Conservation (phyloP, 192 early-diverging fungal species). For the Coemansia umbellata region DNA sequence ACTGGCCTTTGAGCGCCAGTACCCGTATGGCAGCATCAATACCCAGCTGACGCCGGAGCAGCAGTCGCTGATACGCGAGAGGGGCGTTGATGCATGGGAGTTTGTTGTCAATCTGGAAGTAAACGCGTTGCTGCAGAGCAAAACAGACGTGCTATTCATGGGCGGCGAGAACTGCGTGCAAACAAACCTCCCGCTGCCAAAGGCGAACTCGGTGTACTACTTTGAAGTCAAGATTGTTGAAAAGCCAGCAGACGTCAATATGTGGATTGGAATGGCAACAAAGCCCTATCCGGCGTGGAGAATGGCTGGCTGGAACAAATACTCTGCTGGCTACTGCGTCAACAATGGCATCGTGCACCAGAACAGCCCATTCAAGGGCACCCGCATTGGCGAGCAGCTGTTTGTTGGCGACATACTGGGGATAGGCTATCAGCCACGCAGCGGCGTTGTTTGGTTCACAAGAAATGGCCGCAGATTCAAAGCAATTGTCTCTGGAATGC, state of each 20-base stretch:
- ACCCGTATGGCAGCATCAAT: constrained; percentile 70
- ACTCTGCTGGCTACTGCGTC: constrained; percentile 68
- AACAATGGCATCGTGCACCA: constrained; percentile 64
- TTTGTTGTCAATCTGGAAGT: constrained; percentile 67
- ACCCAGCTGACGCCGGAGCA: constrained; percentile 74
- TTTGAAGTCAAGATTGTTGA: constrained; percentile 80
- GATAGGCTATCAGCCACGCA: constrained; percentile 71
- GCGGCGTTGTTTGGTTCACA: constrained; percentile 72
- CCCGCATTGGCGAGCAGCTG: constrained; percentile 60
- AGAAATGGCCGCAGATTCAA: constrained; percentile 69
- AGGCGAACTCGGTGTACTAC: constrained; percentile 76
- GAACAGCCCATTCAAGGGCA: constrained; percentile 63
- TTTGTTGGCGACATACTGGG: constrained; percentile 74
- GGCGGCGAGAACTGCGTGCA: constrained; percentile 69
- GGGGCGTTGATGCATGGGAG: constrained; percentile 80
- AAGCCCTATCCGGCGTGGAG: constrained; percentile 73
- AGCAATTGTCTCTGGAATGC: constrained; percentile 65
- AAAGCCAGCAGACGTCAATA: constrained; percentile 61
- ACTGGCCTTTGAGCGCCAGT: constrained; percentile 62
- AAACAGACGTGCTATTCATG: constrained; percentile 74
- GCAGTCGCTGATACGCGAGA: constrained; percentile 71
- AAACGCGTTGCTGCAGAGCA: constrained; percentile 59
- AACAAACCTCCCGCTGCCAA: constrained; percentile 77
- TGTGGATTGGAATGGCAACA: constrained; percentile 69
- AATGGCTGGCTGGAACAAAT: constrained; percentile 73